Base-by-base conservation (phyloP, 148 eudicot genomes). In the Amaranthus hypochondriacus region DNA sequence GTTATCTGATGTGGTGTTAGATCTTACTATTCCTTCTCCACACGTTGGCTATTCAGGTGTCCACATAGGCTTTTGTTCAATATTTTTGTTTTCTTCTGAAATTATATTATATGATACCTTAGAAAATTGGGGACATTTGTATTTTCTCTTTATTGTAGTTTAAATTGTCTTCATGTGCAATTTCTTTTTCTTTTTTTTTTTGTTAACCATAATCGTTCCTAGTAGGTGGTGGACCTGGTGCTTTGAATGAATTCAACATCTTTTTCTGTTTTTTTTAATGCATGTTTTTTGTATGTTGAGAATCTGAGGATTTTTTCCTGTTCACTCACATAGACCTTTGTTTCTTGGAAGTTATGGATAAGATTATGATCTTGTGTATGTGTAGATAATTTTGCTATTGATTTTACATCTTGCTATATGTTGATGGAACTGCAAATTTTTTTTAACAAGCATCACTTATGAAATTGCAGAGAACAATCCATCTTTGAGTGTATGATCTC, bases 401-500 rank as follows among this genome's bases (percentile, higher is more conserved):
- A 2, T 18, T 28, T 50, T 61, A 48, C 18, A 18, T 14, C 18
- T 50, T 13, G 4, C 67, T 51, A 12, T 21, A 1, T 56, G 57
- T 49, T 59, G 56, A 56, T 66, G 47, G 48, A 5, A 49, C 12
- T 57, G 67, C 21, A 44, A 11, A 15, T 18, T 5, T 50, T 50
- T 9, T 50, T 50, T 67, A 10, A 67, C 70, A 51, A 18, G 51
- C 9, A 67, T 5, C 70, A 2, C 51, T 3, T 59, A 4, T 72
- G 62, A 43, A 72, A 66, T 88, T 55, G 54, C 90, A 92, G 98
- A 96, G 96, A 94, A 70, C 85, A 80, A 61, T 84, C 89, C 59
- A 85, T 94, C 69, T 94, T 86, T 83, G 95, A 89, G 76, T 94
- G 98, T 88, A 90, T 94, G 93, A 87, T 94, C 59, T 83, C 86